Base-by-base conservation (phyloP, 208 protist species). In the Leptomonas pyrrhocoris region DNA sequence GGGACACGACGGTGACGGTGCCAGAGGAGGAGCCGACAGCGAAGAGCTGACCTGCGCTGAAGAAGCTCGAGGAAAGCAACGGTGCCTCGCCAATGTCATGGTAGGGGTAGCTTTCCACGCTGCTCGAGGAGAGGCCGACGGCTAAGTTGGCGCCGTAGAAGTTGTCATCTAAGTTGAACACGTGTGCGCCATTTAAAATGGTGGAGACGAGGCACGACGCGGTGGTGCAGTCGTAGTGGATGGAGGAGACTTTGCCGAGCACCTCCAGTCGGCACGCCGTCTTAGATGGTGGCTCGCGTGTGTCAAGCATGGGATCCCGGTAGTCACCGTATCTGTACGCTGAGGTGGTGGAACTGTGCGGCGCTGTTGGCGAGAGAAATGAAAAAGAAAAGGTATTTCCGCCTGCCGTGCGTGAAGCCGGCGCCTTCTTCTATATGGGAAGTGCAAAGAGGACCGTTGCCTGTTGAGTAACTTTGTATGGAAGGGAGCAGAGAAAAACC, bases 41-140 rank as follows among this genome's bases (percentile, higher is more conserved):
- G 51, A 87, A 82, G 63, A 72, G 45, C 40, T 70, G 68, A 15
- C 77, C 76, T n/a, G 60, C 57, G 43, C 48, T 69, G 42, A 82
- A 59, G 66, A 88, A 88, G 77, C 70, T 77, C 11, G 76, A 74
- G 9, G 72, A 83, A 65, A 88, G 53, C 43, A 88, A 54, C 28
- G 83, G 74, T 12, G 77, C 76, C 6, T 82, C 75, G 28, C 79
- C 72, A 31, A 85, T 49, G 8, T 53, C 50, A 38, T 56, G 31
- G 59, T 80, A 81, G 3, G 83, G 72, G 64, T 85, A 88, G 53
- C 71, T 88, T 51, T 88, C 83, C 25, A 88, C 83, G 46, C 66
- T 74, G 46, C 69, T 75, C 18, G 78, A 63, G 12, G 74, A 74
- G 19, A 82, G 40, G 2, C 75, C 74, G 8, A 36, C 23, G n/a